phyloP scores from a whole-genome alignment of 352 stramenopile species.

The Phytopythium delawarense region DNA sequence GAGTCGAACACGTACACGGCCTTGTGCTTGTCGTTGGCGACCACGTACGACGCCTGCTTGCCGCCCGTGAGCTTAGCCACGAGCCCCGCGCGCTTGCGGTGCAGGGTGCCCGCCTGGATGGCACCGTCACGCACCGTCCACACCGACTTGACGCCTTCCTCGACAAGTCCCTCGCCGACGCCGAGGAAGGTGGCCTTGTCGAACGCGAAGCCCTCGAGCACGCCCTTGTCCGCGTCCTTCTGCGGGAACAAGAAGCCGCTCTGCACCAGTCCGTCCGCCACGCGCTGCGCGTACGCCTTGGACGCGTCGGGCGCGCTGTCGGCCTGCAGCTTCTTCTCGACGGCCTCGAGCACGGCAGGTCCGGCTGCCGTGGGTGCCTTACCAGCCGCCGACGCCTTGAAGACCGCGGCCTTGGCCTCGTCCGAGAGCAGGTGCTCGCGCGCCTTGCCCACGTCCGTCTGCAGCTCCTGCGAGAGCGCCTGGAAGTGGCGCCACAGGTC shows the following conservation, averaged over 20 bases:
- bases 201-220: constrained; percentile 20
- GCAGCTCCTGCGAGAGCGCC: constrained; percentile 17
- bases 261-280: constrained; percentile 27
- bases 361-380: constrained; percentile 20
- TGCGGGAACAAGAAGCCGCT: constrained; percentile 25
- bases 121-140: constrained; percentile 29
- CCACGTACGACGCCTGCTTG: constrained; percentile 20
- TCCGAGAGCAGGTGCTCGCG: constrained; percentile 12
- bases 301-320: constrained; percentile 9
- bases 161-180: constrained; percentile 14
- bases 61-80: constrained; percentile 18
- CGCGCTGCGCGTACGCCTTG: constrained; percentile 11
- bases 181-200: constrained; percentile 20
- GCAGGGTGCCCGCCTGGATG: constrained; percentile 24
- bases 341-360: constrained; percentile 16
- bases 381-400: constrained; percentile 6
- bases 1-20: constrained; percentile 26
- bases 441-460: constrained; percentile 13
- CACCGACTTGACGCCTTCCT: constrained; percentile 13
- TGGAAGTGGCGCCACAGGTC: constrained; percentile 32
- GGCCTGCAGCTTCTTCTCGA: constrained; percentile 18
- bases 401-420: constrained; percentile 16
- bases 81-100: constrained; percentile 22
- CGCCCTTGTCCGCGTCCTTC: constrained; percentile 9
- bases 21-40: constrained; percentile 22